Evolutionary conservation across 1,284 basidiomycete species (phyloP).

Genomic region (Dichomitus squalens): DNA sequence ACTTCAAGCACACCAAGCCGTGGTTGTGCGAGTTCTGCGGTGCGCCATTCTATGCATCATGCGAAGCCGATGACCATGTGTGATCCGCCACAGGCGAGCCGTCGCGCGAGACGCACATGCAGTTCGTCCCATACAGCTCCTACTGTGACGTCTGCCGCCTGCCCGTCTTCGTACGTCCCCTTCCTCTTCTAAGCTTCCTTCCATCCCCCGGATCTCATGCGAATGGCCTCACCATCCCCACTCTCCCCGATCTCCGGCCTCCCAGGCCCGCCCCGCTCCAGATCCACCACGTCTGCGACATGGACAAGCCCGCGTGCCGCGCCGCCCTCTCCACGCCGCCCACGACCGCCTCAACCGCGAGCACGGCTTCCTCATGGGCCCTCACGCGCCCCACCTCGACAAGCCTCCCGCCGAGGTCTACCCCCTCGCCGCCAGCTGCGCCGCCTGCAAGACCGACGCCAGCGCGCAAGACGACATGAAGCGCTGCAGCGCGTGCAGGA

Average conservation of each 20-base stretch:
- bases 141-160: slow-evolving; percentile 7
- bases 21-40: slow-evolving; percentile 18
- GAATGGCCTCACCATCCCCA: too few species aligned
- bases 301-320: slow-evolving; percentile 10
- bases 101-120: slow-evolving; percentile 15
- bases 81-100: neutral
- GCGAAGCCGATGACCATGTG: neutral
- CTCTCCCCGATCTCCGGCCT: neutral
- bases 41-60: neutral
- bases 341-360: slow-evolving; percentile 9
- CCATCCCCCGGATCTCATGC: neutral
- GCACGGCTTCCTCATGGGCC: slow-evolving; percentile 10
- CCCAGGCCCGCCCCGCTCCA: neutral
- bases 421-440: slow-evolving; percentile 15
- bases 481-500: slow-evolving; percentile 12
- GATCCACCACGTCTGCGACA: slow-evolving; percentile 17
- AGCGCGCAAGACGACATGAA: slow-evolving; percentile 3
- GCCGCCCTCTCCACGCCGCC: neutral
- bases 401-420: slow-evolving; percentile 9
- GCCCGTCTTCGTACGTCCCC: slow-evolving; percentile 12
- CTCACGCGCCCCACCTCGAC: slow-evolving; percentile 6
- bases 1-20: slow-evolving; percentile 14
- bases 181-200: neutral
- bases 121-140: slow-evolving; percentile 9
- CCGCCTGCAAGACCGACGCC: slow-evolving; percentile 10